Evolutionary conservation across 371 early-diverging fungal genomes (phyloP).

Genomic region (Apophysomyces ossiformis): DNA sequence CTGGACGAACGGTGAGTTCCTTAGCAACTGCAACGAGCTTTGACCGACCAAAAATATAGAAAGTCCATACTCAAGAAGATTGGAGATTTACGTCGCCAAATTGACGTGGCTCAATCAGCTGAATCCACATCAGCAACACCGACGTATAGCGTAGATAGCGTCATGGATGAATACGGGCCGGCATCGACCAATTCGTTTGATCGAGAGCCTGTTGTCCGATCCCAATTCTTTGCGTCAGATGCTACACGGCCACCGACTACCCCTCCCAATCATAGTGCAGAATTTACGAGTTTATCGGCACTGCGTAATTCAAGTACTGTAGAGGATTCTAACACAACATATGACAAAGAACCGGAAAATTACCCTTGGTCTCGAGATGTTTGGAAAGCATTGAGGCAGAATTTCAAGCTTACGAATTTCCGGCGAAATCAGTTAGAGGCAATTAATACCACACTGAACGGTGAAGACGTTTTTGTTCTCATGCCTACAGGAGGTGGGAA

Average conservation of each 20-base stretch:
- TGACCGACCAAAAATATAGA: not conserved
- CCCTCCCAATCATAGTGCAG: not conserved
- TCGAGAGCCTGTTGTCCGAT: not conserved
- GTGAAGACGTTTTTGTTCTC: conserved; percentile 96
- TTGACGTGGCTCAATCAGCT: not conserved
- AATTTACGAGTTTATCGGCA: not conserved
- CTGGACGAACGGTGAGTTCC: not conserved
- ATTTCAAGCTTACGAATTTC: conserved; percentile 85
- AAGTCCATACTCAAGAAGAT: not conserved
- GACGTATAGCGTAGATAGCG: not conserved
- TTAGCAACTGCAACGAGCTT: too few relatives aligned
- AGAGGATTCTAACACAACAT: not conserved
- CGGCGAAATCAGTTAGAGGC: conserved; percentile 94
- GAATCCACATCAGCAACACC: not conserved
- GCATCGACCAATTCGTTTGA: not conserved
- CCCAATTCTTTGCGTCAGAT: conserved; percentile 1
- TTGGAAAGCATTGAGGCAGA: conserved; percentile 65
- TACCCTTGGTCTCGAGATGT: conserved; percentile 87
- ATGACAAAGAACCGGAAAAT: not conserved
- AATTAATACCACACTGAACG: conserved; percentile 88
- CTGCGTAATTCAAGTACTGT: not conserved
- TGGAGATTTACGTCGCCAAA: not conserved
- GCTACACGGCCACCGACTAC: not conserved
- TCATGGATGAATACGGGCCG: not conserved
- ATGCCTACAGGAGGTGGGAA: conserved; percentile 99